Conservation (phyloP, 208 protist species). For the Balamuthia mandrillaris region DNA sequence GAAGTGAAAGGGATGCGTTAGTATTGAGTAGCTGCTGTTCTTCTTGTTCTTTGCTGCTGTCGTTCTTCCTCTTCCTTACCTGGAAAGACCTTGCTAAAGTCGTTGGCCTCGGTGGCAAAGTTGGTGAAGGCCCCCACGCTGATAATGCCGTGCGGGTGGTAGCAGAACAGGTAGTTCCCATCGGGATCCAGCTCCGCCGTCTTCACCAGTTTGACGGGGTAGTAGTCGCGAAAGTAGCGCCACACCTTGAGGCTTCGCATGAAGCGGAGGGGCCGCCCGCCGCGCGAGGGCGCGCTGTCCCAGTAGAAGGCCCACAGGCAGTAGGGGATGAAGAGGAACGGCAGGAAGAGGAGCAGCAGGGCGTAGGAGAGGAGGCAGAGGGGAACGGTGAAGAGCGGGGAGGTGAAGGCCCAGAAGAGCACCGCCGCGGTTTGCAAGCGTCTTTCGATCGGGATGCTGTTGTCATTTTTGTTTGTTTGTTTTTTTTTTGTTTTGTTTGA, state of each 20-base stretch:
- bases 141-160: conserved; percentile 56
- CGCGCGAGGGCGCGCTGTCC: conserved; percentile 11
- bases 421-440: neutral
- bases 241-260: conserved; percentile 28
- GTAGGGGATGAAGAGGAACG: neutral
- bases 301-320: conserved; percentile 11
- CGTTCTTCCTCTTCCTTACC: neutral
- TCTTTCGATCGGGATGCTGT: neutral
- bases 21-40: too few species aligned
- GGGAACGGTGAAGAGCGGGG: neutral
- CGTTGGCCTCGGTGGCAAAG: neutral
- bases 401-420: neutral
- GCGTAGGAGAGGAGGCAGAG: neutral
- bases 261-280: neutral
- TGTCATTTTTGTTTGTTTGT: neutral
- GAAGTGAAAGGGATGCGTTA: too few species aligned
- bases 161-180: conserved; percentile 53
- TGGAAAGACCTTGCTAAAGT: neutral
- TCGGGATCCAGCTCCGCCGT: conserved; percentile 34
- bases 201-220: conserved; percentile 45
- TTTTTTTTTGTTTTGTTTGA: neutral
- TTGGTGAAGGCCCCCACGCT: conserved; percentile 41
- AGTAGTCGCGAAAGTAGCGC: conserved; percentile 51
- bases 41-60: neutral
- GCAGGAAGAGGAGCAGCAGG: neutral